Base-by-base conservation (phyloP, 495 filamentous ascomycete species). In the Ramalina peruviana region DNA sequence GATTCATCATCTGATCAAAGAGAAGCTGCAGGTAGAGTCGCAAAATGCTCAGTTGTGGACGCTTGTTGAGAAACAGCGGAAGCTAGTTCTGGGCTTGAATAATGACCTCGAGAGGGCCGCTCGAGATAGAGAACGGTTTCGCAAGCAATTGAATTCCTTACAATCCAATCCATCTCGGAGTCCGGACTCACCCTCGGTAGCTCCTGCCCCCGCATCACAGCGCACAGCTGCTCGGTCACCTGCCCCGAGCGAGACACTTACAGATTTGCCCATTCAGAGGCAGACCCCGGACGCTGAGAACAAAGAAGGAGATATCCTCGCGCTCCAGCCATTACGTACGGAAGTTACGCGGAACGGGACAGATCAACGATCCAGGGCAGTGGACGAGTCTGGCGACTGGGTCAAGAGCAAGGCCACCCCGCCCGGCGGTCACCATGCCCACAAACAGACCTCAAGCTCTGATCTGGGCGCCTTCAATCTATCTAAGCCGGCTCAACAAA, bases 41-140 rank as follows among this genome's bases (percentile, higher is more conserved):
- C 92, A 95, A 56, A 97, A 97, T 63, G 72, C 83, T 15, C 90
- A 97, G 63, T 66, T 98, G 52, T 98, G 92, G 92, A 81, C 86
- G 47, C 67, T 98, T 43, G 88, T 98, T 23, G 88, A 97, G 63
- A 97, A 98, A 65, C 92, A 98, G 65, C 75, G 92, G 43, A 80
- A 88, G 0, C 85, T 98, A 74, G 88, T 98, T 33, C 59, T 95
- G 23, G 93, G 92, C 1, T 71, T 98, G 36, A 96, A 97, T 58
- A 93, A 92, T 64, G 92, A 98, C 60, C 72, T 98, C 21, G 89
- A 96, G 63, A 79, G 85, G 43, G 82, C 90, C 3, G 62, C 94
- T 58, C 94, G 94, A 61, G 92, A 96, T 55, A 97, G 96, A 64
- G 92, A 97, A 41, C 80, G 83, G 51, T 98, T 96, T 63, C 78